Base-by-base conservation (phyloP, 1,284 basidiomycete species). In the Agroathelia rolfsii region DNA sequence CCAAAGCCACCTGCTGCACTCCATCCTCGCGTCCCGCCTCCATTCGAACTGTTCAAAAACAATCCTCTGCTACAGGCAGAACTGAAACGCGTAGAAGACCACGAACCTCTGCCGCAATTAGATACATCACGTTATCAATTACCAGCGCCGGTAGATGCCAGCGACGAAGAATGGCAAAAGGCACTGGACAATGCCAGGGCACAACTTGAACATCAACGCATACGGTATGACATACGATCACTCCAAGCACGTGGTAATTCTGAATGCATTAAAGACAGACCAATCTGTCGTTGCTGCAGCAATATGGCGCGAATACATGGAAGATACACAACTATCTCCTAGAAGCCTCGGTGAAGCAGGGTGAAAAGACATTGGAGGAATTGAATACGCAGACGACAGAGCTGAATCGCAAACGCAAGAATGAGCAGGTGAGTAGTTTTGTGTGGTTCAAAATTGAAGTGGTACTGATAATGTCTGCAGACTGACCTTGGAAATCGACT, bases 221-320 rank as follows among this genome's bases (percentile, higher is more conserved):
- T 88, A 44, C 69, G 93, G 82, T 89, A 39, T 37, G 69, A 58
- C 13, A n/a, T 20, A 17, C 12, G 21, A 11, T 28, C 19, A 26
- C 16, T 22, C 12, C 28, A 11, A 16, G 28, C 25, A 9, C 15
- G 9, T n/a, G 12, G 19, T 28, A 12, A 24, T 28, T 12, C 8
- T 39, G 17, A 14, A 28, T 38, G 3, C 30, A 41, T 33, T 37
- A 10, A 21, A 90, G 87, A 43, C 76, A 86, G 45, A 79, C 80
- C 24, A 97, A 97, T 61, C 61, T 93, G 24, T 73, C 80, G 6
- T 62, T 98, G 13, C 59, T 96, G 24, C 79, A 88, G 51, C 77
- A 76, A 26, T 93, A 94, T 52, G 95, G 89, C 2, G 62, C 82
- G 8, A 95, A 96, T 60, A 79, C 83, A 7, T 95, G 88, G 85